A percentile compares a stretch with the other conserved stretches of the same genome.
Evolutionary conservation across 495 filamentous ascomycete genomes (phyloP).

Genomic region (Alectoria sarmentosa): DNA sequence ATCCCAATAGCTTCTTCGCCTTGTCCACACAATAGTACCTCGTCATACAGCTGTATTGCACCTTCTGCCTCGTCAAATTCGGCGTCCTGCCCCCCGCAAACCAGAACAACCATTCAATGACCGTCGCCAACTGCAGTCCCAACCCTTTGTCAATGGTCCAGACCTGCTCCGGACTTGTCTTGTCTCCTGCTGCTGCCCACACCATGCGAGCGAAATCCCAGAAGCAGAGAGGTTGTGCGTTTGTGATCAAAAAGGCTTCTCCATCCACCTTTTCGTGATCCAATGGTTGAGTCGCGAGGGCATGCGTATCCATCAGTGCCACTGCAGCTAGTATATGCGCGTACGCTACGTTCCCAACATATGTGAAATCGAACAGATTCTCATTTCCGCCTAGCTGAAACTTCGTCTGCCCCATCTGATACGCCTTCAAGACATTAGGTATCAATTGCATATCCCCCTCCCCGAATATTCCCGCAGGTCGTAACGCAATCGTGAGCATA

Average conservation of each 20-base stretch:
- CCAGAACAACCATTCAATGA: constrained; percentile 62
- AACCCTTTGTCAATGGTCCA: constrained; percentile 60
- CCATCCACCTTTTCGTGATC: constrained; percentile 81
- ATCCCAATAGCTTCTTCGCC: constrained; percentile 61
- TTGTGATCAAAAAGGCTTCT: constrained; percentile 93
- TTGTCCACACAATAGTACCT: constrained; percentile 50
- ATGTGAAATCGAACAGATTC: constrained; percentile 61
- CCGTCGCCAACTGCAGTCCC: constrained; percentile 55
- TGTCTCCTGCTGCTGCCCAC: constrained; percentile 66
- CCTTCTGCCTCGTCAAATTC: constrained; percentile 64
- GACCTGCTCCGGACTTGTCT: constrained; percentile 50
- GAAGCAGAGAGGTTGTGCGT: constrained; percentile 87
- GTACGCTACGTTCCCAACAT: constrained; percentile 47
- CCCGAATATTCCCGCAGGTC: constrained; percentile 86
- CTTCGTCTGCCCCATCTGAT: constrained; percentile 56
- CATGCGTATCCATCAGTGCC: constrained; percentile 57
- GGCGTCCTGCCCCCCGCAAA: constrained; percentile 60
- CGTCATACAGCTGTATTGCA: constrained; percentile 49
- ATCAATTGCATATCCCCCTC: constrained; percentile 71
- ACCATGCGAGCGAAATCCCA: constrained; percentile 84
- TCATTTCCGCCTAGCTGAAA: constrained; percentile 85
- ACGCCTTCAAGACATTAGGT: constrained; percentile 56
- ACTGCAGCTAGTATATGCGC: constrained; percentile 48
- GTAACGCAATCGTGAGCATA: constrained; percentile 72
- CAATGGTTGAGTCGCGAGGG: constrained; percentile 49